These are phyloP conservation scores for Lipomyces mesembrius DNA, from an alignment of 805 yeast species.

Conservation along the genomic window DNA sequence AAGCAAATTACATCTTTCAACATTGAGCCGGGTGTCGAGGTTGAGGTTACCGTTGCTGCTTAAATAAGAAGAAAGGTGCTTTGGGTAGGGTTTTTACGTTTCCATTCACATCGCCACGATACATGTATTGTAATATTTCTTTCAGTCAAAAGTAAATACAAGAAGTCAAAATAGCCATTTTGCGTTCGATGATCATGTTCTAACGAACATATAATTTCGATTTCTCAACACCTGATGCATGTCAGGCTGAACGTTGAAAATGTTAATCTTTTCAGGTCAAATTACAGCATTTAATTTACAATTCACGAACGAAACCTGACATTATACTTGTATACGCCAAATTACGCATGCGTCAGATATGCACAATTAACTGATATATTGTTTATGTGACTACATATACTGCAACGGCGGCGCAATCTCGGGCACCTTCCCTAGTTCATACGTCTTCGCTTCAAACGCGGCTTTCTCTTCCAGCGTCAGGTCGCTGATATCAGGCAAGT, in stretches of 20 bases:
- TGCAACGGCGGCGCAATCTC: conserved; percentile 71
- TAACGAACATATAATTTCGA: not conserved
- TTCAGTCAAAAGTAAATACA: conserved; percentile 12
- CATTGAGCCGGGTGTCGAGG: conserved; percentile 99
- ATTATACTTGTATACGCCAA: not conserved
- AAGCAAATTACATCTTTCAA: conserved; percentile 97
- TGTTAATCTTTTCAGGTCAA: too few relatives aligned
- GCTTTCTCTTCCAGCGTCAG: conserved; percentile 21
- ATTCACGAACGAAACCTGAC: not conserved
- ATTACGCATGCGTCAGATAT: not conserved
- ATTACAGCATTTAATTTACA: not conserved
- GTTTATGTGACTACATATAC: conserved; percentile 44
- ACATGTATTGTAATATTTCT: conserved; percentile 11
- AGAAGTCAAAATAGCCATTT: not conserved
- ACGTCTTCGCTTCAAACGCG: conserved; percentile 47
- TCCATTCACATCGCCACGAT: conserved; percentile 7
- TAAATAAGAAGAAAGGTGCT: conserved; percentile 19
- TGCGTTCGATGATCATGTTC: not conserved
- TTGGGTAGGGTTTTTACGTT: conserved; percentile 4
- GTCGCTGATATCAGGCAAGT: conserved; percentile 23
- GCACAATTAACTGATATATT: not conserved
- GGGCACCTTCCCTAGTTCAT: conserved; percentile 68
- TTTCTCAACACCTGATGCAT: not conserved
- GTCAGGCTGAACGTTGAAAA: too few relatives aligned
- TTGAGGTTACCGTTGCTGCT: conserved; percentile 46